Base-by-base conservation (phyloP, 441 rosid species). In the Arabidopsis hybrid region DNA sequence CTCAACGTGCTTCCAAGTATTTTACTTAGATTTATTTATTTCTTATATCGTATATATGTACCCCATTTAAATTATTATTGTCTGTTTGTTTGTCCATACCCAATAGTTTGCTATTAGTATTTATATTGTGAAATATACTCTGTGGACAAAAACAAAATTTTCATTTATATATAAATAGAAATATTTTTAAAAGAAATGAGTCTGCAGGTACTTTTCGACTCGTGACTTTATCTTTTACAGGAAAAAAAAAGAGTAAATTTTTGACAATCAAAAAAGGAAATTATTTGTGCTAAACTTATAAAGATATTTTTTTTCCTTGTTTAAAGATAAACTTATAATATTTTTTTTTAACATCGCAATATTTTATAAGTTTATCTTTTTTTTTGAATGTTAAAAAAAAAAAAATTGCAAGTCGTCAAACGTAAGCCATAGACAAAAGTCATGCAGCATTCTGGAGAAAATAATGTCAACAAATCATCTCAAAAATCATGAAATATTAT, bases 1-100 rank as follows among this genome's bases (percentile, higher is more conserved):
- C 73, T 65, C 72, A 65, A 65, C 76, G 80, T 77, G 80, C 76
- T 65, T 52, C 39, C 80, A 71, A 64, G 76, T 77, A 71, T 58
- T 39, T 49, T 38, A 49, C 53, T 59, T 71, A 36, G 8, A 64
- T 34, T 36, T 56, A 13, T 51, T 26, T 42, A 14, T 71, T 59
- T 18, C 40, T 64, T 13, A 43, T 52, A 55, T 61, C 14, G 29
- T 35, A 16, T 46, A 11, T 74, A 31, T 46, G 18, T 46, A 45
- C 38, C 49, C 65, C 51, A 61, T 53, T 36, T 60, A 3, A 11
- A 63, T 69, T 55, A 69, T 43, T 68, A 76, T 64, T 76, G 26
- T 70, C 40, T 49, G 13, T 43, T 65, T 69, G 71, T 76, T 73
- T 69, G 60, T 62, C 51, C 71, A 69, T 62, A 31, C 60, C 42